Evolutionary conservation across 257 asterid species (phyloP).

Genomic region (Handroanthus guayacan): DNA sequence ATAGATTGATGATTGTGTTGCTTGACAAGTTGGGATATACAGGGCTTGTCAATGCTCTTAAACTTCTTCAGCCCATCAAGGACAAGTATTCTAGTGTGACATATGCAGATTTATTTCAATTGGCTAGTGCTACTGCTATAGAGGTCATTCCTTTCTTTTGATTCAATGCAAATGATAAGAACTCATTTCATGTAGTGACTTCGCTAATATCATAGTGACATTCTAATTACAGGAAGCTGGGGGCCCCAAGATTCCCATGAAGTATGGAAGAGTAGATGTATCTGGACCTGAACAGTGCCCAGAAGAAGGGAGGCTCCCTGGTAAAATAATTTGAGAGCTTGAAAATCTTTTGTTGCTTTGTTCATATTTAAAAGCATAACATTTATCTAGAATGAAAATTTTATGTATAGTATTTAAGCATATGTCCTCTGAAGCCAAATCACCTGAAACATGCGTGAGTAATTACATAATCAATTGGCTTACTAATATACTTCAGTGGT

Average conservation of each 20-base stretch:
- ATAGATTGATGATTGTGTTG: slow-evolving; percentile 24
- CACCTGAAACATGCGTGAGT: slow-evolving; percentile 1
- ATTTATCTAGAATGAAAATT: background rate
- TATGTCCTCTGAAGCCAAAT: slow-evolving; percentile 25
- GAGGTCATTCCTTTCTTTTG: slow-evolving; percentile 59
- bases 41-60: slow-evolving; percentile 97
- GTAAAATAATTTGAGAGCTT: slow-evolving; percentile 49
- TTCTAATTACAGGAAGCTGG: slow-evolving; percentile 81
- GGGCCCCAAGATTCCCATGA: slow-evolving; percentile 96
- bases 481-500: background rate
- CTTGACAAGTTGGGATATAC: slow-evolving; percentile 50
- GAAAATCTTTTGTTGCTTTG: slow-evolving; percentile 15
- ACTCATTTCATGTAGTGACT: background rate
- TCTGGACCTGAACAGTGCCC: slow-evolving; percentile 87
- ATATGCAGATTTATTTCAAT: slow-evolving; percentile 91
- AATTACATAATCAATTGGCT: background rate
- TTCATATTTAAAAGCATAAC: background rate
- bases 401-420: slow-evolving; percentile 1
- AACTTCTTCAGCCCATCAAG: slow-evolving; percentile 94
- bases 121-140: slow-evolving; percentile 97
- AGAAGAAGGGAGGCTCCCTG: slow-evolving; percentile 99
- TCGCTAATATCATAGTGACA: slow-evolving; percentile 26
- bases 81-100: slow-evolving; percentile 83
- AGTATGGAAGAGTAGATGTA: slow-evolving; percentile 94
- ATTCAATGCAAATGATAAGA: slow-evolving; percentile 3